Conservation (phyloP, 2,329 filamentous ascomycete genomes). For the Sclerotinia minor region DNA sequence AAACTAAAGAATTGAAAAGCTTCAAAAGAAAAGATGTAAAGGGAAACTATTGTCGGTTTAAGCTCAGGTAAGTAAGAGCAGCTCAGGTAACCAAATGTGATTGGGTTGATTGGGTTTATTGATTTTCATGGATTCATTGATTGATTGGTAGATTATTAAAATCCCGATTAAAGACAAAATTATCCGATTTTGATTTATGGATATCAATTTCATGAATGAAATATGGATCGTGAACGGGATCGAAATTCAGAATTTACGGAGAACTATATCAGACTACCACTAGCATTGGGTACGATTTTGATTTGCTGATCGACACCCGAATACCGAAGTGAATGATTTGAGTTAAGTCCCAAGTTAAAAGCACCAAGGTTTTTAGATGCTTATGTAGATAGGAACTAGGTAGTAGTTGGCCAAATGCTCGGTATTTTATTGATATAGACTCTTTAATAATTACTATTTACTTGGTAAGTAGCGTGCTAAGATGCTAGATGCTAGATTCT, state of each 20-base stretch:
- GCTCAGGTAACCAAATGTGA: not conserved
- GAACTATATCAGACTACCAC: too few relatives aligned
- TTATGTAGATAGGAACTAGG: too few relatives aligned
- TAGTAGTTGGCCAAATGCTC: too few relatives aligned
- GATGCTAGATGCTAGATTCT: too few relatives aligned
- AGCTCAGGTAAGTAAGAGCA: not conserved
- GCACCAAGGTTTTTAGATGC: too few relatives aligned
- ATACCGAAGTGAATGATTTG: conserved; percentile 1
- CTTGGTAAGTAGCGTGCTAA: too few relatives aligned
- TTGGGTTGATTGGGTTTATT: not conserved
- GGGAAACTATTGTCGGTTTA: not conserved
- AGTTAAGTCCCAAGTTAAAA: too few relatives aligned
- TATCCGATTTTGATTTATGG: not conserved
- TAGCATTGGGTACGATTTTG: too few relatives aligned
- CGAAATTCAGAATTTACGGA: not conserved
- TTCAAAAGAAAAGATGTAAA: too few relatives aligned
- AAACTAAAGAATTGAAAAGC: too few relatives aligned
- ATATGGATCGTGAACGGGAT: not conserved
- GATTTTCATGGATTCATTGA: not conserved
- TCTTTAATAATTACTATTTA: too few relatives aligned
- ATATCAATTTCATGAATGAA: not conserved
- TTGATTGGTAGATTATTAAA: not conserved
- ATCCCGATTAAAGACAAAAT: not conserved
- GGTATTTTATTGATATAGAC: too few relatives aligned
- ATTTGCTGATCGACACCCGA: not conserved